Evolutionary conservation across 306 rosid species (phyloP).

Genomic region (Vicia faba): DNA sequence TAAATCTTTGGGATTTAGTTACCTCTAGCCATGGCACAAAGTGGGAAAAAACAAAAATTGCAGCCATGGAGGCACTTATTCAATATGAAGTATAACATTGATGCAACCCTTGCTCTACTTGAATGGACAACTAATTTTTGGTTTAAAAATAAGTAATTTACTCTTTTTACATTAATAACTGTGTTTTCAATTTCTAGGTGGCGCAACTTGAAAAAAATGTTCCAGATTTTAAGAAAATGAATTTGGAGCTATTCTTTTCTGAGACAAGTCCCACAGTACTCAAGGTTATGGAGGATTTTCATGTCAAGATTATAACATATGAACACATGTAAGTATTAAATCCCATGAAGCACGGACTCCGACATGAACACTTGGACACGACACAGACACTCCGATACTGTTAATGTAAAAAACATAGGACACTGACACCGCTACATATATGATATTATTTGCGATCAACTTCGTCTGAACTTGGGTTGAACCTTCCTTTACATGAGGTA

Average conservation of each 20-base stretch:
- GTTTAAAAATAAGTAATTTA: too few species aligned
- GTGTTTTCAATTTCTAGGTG: constrained; percentile 55
- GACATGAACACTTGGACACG: too few species aligned
- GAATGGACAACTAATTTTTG: constrained; percentile 26
- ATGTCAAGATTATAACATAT: constrained; percentile 71
- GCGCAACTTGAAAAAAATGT: constrained; percentile 58
- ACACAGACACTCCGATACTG: too few species aligned
- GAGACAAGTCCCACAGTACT: constrained; percentile 62
- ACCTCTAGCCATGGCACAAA: constrained; percentile 49
- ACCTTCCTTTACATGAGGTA: too few species aligned
- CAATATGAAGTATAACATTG: constrained; percentile 76
- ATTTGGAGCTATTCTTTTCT: constrained; percentile 58
- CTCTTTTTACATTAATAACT: constrained; percentile 21
- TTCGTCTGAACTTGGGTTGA: too few species aligned
- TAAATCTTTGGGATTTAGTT: constrained; percentile 60
- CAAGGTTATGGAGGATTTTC: constrained; percentile 71
- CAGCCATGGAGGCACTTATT: constrained; percentile 71
- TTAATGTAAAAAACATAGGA: too few species aligned
- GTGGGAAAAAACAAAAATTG: constrained; percentile 78
- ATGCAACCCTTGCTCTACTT: constrained; percentile 29
- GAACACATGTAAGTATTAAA: constrained; percentile 69
- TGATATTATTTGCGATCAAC: too few species aligned
- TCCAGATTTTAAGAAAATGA: constrained; percentile 70
- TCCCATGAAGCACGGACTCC: not conserved
- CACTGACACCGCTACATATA: too few species aligned